Evolutionary conservation across 2,329 filamentous ascomycete species (phyloP), one percentile per base, ranked within the genome.

Genomic region (Phaeosphaeriaceae sp.): DNA sequence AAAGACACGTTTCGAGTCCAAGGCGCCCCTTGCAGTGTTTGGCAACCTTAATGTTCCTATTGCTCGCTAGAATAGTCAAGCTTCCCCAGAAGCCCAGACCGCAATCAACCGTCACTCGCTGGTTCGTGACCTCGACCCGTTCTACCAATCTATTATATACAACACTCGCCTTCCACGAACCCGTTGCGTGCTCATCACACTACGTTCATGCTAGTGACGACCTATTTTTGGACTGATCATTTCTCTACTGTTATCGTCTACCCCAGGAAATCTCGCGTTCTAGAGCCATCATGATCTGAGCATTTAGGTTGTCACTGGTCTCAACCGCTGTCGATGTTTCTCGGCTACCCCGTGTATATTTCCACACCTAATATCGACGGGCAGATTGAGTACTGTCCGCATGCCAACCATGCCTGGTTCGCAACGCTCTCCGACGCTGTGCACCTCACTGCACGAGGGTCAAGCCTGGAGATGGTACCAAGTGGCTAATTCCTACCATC

Each of bases 101-200:
- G 52, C 55, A 64, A 68, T 69, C 63, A 66, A 60, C 60, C 64
- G 58, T 56, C 46, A 40, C 35, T 48, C 44, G 30, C 46, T 34
- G 46, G 45, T 53, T 52, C 52, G 52, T 46, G 64, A 66, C 64
- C 64, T 65, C 63, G 64, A 62, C 64, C 62, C 35, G 46, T 49
- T 58, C 56, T 64, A 60, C 38, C 61, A 70, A 70, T 70, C 38
- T 70, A 68, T 61, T 61, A 63, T 67, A 70, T 68, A 67, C 48
- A 60, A 61, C 40, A 20, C 38, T 46, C 50, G 50, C 51, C 56
- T 54, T 46, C 54, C 46, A 48, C 35, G 21, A 54, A 37, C 40
- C 34, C 41, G 28, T 39, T 35, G 20, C 48, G 43, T 50, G 52
- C 46, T 41, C 44, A 54, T 63, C 54, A 57, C 50, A 54, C 55